phyloP scores from a whole-genome alignment of 805 yeast genomes.

The Aciculoconidium aculeatum region DNA sequence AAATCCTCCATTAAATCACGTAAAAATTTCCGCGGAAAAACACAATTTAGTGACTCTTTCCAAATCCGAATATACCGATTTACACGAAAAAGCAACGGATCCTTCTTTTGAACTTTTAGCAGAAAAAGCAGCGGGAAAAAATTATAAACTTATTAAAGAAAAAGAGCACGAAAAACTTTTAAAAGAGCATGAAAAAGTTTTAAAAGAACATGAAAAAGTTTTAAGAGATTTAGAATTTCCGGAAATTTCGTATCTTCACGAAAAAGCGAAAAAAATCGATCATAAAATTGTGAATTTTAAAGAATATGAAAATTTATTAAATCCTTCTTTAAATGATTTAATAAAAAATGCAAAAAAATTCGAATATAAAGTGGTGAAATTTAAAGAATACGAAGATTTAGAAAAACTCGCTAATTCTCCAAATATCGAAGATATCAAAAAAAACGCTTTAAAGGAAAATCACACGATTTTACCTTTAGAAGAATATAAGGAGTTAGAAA shows the following conservation, averaged over 20 bases:
- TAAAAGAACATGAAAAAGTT: conserved; percentile 13
- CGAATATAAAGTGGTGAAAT: conserved; percentile 5
- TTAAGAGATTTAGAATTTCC: conserved; percentile 8
- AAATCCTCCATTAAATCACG: conserved; percentile 24
- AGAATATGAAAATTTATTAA: conserved; percentile 5
- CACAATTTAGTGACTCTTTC: conserved; percentile 27
- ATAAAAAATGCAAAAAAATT: conserved; percentile 10
- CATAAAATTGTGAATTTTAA: conserved; percentile 4
- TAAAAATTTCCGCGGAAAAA: conserved; percentile 30
- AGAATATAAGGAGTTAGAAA: conserved; percentile 10
- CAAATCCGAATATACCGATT: conserved; percentile 26
- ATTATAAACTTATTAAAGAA: conserved; percentile 13
- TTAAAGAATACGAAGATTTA: conserved; percentile 8
- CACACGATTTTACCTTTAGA: conserved; percentile 13
- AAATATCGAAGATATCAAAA: conserved; percentile 16
- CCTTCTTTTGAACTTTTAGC: conserved; percentile 20
- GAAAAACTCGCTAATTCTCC: conserved; percentile 15
- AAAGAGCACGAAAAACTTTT: conserved; percentile 12
- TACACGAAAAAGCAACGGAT: conserved; percentile 24
- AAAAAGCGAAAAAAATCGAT: conserved; percentile 4
- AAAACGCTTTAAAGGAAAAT: conserved; percentile 15
- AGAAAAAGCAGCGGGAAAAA: conserved; percentile 9
- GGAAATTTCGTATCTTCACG: conserved; percentile 4
- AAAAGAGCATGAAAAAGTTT: conserved; percentile 10
- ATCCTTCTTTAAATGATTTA: conserved; percentile 8